phyloP scores from a whole-genome alignment of 306 rosid genomes.

The Luffa acutangula region DNA sequence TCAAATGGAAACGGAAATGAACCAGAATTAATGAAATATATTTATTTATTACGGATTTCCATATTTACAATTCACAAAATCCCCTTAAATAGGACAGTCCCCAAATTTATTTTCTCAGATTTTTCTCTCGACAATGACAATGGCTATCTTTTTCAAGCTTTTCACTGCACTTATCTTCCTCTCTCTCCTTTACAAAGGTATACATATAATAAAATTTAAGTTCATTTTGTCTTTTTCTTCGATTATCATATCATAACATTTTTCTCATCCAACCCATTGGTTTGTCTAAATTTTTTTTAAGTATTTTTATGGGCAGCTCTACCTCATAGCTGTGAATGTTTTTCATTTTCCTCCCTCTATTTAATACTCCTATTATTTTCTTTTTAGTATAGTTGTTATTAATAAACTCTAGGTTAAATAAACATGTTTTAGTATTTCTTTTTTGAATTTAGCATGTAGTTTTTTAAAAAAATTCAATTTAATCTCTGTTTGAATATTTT shows the following conservation, averaged over 20 bases:
- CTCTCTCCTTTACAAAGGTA: neutral
- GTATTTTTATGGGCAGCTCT: neutral
- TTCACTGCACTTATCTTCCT: neutral
- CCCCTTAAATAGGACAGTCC: neutral
- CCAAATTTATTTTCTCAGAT: neutral
- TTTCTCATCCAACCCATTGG: neutral
- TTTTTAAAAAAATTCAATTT: too few relatives aligned
- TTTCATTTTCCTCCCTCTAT: too few relatives aligned
- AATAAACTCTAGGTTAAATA: too few relatives aligned
- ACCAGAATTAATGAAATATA: neutral
- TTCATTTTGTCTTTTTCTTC: neutral
- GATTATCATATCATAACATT: neutral
- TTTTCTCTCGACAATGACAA: neutral
- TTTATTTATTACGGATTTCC: neutral
- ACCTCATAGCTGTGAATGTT: neutral
- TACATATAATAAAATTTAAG: neutral
- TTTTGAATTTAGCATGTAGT: too few relatives aligned
- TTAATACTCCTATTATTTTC: too few relatives aligned
- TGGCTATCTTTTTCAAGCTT: neutral
- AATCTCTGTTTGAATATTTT: too few relatives aligned
- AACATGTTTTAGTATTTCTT: too few relatives aligned
- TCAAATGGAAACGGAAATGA: neutral
- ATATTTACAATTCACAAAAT: neutral
- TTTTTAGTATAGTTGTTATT: too few relatives aligned
- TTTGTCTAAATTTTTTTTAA: too few relatives aligned